Evolutionary conservation across 345 rosid genomes (phyloP).

Genomic region (Populus tremula): DNA sequence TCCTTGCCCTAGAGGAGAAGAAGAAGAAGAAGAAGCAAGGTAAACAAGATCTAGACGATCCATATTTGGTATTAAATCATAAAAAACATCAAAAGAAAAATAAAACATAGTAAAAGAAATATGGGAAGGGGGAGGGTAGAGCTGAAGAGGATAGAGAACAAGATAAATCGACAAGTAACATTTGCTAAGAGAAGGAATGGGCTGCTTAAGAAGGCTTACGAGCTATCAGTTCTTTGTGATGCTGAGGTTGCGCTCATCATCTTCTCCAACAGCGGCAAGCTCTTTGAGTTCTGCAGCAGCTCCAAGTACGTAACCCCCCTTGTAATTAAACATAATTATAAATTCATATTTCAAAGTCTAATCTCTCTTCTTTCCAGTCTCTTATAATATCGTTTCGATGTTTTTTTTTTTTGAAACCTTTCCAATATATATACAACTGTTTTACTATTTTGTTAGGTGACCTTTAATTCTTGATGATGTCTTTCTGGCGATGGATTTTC

Average conservation of each 20-base stretch:
- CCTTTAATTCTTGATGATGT: too few species aligned
- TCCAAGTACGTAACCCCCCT: conserved; percentile 31
- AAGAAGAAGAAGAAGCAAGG: conserved; percentile 6
- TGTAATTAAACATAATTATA: too few species aligned
- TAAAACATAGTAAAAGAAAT: neutral
- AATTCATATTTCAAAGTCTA: too few species aligned
- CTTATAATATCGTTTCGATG: too few species aligned
- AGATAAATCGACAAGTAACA: conserved; percentile 39
- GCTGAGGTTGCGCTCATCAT: conserved; percentile 27
- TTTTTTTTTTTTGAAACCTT: too few species aligned
- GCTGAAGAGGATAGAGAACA: conserved; percentile 65
- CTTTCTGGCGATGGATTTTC: too few species aligned
- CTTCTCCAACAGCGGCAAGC: conserved; percentile 24
- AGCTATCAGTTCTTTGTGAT: conserved; percentile 24
- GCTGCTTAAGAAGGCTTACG: conserved; percentile 27
- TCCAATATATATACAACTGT: too few species aligned
- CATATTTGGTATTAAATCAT: neutral
- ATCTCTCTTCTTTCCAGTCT: too few species aligned
- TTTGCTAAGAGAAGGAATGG: conserved; percentile 27
- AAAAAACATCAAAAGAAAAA: neutral
- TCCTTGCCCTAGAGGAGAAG: conserved; percentile 24
- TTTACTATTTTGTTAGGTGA: too few species aligned
- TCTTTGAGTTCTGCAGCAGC: conserved; percentile 58
- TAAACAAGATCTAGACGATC: neutral
- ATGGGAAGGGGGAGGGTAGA: conserved; percentile 69